A percentile compares a stretch with the other conserved stretches of the same genome.
Conservation (phyloP, 495 filamentous ascomycete genomes). For the Emericellopsis terricola region DNA sequence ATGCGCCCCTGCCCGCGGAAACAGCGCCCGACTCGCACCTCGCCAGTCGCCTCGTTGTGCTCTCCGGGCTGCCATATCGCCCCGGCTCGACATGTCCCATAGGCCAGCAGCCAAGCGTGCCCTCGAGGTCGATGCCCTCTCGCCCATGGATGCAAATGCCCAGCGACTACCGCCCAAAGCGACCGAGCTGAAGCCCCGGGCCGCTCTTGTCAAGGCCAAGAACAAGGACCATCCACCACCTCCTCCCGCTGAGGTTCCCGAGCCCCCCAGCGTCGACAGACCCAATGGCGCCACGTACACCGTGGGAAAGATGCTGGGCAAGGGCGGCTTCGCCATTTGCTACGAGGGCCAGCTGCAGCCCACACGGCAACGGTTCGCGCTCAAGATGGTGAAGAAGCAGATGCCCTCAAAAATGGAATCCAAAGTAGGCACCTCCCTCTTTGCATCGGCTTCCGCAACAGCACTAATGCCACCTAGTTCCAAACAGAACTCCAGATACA, state of each 20-base stretch:
- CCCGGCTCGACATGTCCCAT: too few species aligned
- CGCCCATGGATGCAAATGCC: conserved; percentile 52
- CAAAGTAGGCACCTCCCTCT: conserved; percentile 57
- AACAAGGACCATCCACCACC: conserved; percentile 60
- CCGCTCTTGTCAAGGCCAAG: conserved; percentile 33
- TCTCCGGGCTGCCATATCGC: too few species aligned
- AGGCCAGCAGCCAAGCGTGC: conserved; percentile 17
- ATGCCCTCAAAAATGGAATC: conserved; percentile 72
- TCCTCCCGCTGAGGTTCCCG: conserved; percentile 57
- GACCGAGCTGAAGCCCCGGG: conserved; percentile 36
- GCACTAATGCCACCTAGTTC: conserved; percentile 45
- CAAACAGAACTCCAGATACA: conserved; percentile 96
- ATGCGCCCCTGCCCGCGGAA: too few species aligned
- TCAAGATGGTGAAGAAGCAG: conserved; percentile 81
- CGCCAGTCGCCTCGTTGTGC: too few species aligned
- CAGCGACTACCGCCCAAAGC: conserved; percentile 20
- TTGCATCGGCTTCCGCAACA: neutral
- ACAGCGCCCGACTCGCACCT: too few species aligned
- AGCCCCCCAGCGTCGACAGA: conserved; percentile 43
- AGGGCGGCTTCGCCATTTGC: conserved; percentile 91
- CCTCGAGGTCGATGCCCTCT: conserved; percentile 47
- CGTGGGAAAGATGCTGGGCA: conserved; percentile 70
- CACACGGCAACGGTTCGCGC: conserved; percentile 49
- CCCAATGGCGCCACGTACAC: conserved; percentile 60
- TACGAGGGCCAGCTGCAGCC: conserved; percentile 52